Percentiles rank a stretch among this genome's conserved stretches.
Conservation (phyloP, 208 protist species). For the Balamuthia mandrillaris region DNA sequence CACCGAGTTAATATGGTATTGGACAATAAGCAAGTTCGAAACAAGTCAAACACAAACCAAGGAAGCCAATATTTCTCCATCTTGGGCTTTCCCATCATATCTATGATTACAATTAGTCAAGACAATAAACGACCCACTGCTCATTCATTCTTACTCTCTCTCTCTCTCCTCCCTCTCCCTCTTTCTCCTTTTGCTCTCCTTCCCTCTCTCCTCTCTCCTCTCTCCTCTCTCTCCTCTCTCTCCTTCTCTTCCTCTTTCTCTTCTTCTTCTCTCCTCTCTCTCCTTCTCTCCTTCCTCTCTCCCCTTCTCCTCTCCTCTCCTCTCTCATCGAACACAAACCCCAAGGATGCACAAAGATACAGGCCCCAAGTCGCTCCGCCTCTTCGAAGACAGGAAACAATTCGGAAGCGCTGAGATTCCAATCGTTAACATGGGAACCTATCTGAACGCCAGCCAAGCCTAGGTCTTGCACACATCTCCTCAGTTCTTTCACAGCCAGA, state of each 20-base stretch:
- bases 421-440: slow-evolving; percentile 75
- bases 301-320: too few relatives aligned
- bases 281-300: too few relatives aligned
- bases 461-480: slow-evolving; percentile 65
- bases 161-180: too few relatives aligned
- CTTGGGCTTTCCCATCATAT: slow-evolving; percentile 69
- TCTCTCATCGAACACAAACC: too few relatives aligned
- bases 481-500: slow-evolving; percentile 71
- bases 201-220: too few relatives aligned
- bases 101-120: too few relatives aligned
- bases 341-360: slow-evolving; percentile 82
- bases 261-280: too few relatives aligned
- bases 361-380: slow-evolving; percentile 55
- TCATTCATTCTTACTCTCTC: too few relatives aligned
- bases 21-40: not conserved
- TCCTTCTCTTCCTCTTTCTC: too few relatives aligned
- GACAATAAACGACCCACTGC: too few relatives aligned
- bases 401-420: slow-evolving; percentile 68
- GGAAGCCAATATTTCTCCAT: slow-evolving; percentile 81
- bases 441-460: slow-evolving; percentile 77
- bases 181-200: too few relatives aligned
- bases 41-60: slow-evolving; percentile 49
- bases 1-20: not conserved
- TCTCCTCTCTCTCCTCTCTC: too few relatives aligned
- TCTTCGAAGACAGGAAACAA: slow-evolving; percentile 76